Evolutionary conservation across 441 rosid species (phyloP), one percentile per base, ranked within the genome.

Genomic region (Corymbia calophylla): DNA sequence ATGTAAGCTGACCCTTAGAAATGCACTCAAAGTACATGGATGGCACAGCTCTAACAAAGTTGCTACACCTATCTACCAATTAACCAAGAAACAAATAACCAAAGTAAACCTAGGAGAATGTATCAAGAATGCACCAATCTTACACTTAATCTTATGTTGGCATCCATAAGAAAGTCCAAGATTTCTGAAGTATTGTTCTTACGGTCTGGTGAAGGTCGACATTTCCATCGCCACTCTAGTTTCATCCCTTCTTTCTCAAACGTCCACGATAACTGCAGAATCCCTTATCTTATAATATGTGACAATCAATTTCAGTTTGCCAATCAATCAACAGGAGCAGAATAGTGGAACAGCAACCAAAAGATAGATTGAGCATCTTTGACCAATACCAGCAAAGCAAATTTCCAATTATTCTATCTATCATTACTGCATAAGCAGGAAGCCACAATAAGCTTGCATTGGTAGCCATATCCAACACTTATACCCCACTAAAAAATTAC

Each of bases 211-310:
- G 95, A 93, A 5, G 94, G 95, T 89, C 77, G 92, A 89, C 96
- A 97, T 89, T 96, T 97, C 98, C 99, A 97, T 87, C 98, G 89
- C 98, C 99, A 97, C 87, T 97, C 97, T 8, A 97, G 96, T 92
- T 93, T 97, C 32, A 93, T 97, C 92, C 98, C 99, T 93, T 94
- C 97, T 91, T 94, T 97, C 91, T 96, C 98, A 93, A 97, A 97
- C 3, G 95, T 96, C 99, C 98, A 97, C 3, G 98, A 95, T 87
- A 97, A 93, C 98, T 97, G 92, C 92, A 90, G 88, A 56, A 39
- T 86, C 29, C 89, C 23, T 86, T n/a, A 56, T 29, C 53, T 56
- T 35, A 35, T 44, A 49, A 80, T 7, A 53, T 27, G 87, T 70
- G 55, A 29, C 10, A n/a, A 18, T 44, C 84, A 77, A 77, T 23